phyloP scores from a whole-genome alignment of 1,139 yeast species.

The Yamadazyma triangularis region DNA sequence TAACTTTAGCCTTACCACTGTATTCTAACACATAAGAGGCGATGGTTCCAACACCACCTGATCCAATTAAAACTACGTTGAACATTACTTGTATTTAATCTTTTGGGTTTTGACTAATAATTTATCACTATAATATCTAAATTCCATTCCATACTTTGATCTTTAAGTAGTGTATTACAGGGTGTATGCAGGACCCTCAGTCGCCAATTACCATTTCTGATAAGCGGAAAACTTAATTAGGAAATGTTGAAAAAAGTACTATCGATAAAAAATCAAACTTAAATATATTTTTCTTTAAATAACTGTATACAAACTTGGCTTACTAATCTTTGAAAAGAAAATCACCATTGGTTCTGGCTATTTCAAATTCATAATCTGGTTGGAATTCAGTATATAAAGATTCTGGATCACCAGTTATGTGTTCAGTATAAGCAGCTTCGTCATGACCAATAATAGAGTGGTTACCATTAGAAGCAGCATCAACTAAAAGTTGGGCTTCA shows the following conservation, averaged over 20 bases:
- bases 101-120: no score
- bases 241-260: no score
- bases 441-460: slow-evolving; percentile 48
- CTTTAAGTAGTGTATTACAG: no score
- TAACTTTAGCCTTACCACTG: slow-evolving; percentile 45
- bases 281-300: no score
- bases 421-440: slow-evolving; percentile 68
- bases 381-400: slow-evolving; percentile 71
- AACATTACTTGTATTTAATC: no score
- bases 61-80: slow-evolving; percentile 35
- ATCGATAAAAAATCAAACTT: no score
- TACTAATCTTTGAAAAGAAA: neutral
- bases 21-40: slow-evolving; percentile 54
- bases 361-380: slow-evolving; percentile 43
- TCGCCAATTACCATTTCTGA: no score
- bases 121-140: no score
- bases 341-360: slow-evolving; percentile 6
- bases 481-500: slow-evolving; percentile 62
- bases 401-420: slow-evolving; percentile 61
- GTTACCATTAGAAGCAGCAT: slow-evolving; percentile 44
- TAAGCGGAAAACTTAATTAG: no score
- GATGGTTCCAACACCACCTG: slow-evolving; percentile 64
- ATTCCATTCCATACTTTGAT: no score
- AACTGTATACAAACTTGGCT: no score
- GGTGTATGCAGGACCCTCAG: no score